Evolutionary conservation across 2,329 filamentous ascomycete genomes (phyloP).

Genomic region (Talaromyces amestolkiae): DNA sequence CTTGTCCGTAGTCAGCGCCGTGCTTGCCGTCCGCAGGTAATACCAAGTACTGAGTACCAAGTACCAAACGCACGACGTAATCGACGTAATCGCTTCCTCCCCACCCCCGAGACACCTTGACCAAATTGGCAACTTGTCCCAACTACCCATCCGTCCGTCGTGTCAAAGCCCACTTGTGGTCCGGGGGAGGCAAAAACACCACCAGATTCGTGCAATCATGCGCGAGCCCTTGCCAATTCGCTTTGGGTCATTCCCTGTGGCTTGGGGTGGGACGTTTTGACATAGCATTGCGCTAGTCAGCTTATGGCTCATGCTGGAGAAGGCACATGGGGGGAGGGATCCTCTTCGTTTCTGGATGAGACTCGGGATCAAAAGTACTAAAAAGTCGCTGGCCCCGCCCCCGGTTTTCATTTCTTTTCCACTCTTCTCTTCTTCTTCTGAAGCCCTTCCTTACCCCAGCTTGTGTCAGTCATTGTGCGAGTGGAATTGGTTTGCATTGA

Average conservation of each 20-base stretch:
- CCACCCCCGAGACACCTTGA: not conserved
- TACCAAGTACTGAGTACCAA: no score
- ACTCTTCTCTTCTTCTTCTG: not conserved
- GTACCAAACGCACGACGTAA: not conserved
- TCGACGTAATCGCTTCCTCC: not conserved
- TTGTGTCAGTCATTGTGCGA: not conserved
- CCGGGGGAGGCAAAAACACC: constrained; percentile 10
- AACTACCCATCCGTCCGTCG: constrained; percentile 11
- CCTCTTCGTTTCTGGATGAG: constrained; percentile 5
- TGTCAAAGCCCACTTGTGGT: not conserved
- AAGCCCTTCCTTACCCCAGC: not conserved
- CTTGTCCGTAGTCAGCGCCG: not conserved
- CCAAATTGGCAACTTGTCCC: not conserved
- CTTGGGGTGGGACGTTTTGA: not conserved
- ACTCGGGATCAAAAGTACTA: constrained; percentile 11
- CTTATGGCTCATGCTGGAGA: constrained; percentile 4
- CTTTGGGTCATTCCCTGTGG: not conserved
- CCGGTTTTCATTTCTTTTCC: constrained; percentile 8
- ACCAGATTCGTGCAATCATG: constrained; percentile 1
- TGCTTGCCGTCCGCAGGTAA: not conserved
- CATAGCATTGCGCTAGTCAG: not conserved
- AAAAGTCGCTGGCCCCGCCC: constrained; percentile 19
- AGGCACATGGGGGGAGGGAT: constrained; percentile 15
- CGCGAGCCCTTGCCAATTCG: not conserved
- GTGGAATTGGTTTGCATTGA: not conserved